Evolutionary conservation across 2,329 filamentous ascomycete genomes (phyloP).

Genomic region (Zasmidium angulare): DNA sequence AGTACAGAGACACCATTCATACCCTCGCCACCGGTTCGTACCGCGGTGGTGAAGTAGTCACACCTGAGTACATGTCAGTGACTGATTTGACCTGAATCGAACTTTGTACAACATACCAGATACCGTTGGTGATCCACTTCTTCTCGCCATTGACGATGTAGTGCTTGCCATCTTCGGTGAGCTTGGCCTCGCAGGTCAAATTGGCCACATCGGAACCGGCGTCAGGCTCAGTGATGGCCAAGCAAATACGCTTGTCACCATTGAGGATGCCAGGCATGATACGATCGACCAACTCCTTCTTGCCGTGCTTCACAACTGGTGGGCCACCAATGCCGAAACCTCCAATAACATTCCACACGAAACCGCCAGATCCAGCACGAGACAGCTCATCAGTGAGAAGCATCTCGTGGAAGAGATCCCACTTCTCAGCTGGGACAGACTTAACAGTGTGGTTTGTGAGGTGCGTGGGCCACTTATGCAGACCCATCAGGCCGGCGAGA

Average conservation of each 20-base stretch:
- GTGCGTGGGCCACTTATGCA: slow-evolving; percentile 71
- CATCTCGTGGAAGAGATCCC: slow-evolving; percentile 99
- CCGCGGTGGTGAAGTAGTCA: slow-evolving; percentile 97
- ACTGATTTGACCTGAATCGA: background rate
- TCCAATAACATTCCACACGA: slow-evolving; percentile 95
- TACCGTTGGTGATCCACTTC: slow-evolving; percentile 99
- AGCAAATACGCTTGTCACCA: slow-evolving; percentile 94
- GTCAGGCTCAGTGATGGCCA: slow-evolving; percentile 94
- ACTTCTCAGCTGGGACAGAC: slow-evolving; percentile 80
- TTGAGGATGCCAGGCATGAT: slow-evolving; percentile 84
- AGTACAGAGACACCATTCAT: slow-evolving; percentile 93
- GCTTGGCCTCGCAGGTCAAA: slow-evolving; percentile 90
- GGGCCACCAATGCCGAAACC: slow-evolving; percentile 96
- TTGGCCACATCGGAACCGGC: slow-evolving; percentile 95
- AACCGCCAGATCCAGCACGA: slow-evolving; percentile 81
- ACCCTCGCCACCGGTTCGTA: slow-evolving; percentile 74
- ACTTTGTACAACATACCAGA: slow-evolving; percentile 47
- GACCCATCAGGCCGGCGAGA: slow-evolving; percentile 84
- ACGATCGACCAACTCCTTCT: slow-evolving; percentile 78
- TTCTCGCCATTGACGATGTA: slow-evolving; percentile 99
- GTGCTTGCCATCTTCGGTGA: slow-evolving; percentile 93
- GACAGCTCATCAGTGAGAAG: slow-evolving; percentile 92
- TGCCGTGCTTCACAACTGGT: slow-evolving; percentile 87
- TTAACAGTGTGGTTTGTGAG: slow-evolving; percentile 70
- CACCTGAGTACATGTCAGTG: slow-evolving; percentile 57